Conservation (phyloP, 1,284 basidiomycete species). For the Fomes fomentarius region DNA sequence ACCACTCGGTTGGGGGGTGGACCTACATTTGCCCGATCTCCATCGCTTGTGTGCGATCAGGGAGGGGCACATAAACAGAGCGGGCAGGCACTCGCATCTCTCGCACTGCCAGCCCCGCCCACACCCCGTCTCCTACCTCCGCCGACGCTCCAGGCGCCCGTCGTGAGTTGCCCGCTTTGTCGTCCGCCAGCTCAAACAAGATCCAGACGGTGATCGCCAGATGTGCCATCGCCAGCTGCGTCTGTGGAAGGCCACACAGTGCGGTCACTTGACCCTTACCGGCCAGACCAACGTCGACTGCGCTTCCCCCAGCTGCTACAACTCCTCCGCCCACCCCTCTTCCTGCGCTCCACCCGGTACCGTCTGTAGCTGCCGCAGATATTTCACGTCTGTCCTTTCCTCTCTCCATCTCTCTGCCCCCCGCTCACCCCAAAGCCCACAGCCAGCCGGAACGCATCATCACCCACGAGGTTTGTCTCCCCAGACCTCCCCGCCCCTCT, state of each 20-base stretch:
- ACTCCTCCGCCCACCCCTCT: conserved; percentile 53
- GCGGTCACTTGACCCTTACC: conserved; percentile 59
- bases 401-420: not conserved
- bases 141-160: conserved; percentile 51
- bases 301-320: conserved; percentile 41
- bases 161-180: conserved; percentile 29
- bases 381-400: conserved; percentile 50
- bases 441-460: conserved; percentile 37
- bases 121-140: conserved; percentile 56
- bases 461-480: conserved; percentile 31
- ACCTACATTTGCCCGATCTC: conserved; percentile 27
- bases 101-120: conserved; percentile 15
- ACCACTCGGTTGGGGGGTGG: conserved; percentile 22
- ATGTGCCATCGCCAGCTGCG: conserved; percentile 71
- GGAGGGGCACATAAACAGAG: conserved; percentile 20
- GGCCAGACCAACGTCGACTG: conserved; percentile 61
- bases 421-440: conserved; percentile 4
- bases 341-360: conserved; percentile 41
- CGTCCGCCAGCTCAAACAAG: conserved; percentile 7
- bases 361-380: conserved; percentile 58
- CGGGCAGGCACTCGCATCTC: conserved; percentile 10
- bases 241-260: conserved; percentile 51
- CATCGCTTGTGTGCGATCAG: conserved; percentile 22
- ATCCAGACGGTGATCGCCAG: conserved; percentile 22
- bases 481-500: too few relatives aligned